Conservation (phyloP, 345 rosid genomes). For the Bretschneidera sinensis region DNA sequence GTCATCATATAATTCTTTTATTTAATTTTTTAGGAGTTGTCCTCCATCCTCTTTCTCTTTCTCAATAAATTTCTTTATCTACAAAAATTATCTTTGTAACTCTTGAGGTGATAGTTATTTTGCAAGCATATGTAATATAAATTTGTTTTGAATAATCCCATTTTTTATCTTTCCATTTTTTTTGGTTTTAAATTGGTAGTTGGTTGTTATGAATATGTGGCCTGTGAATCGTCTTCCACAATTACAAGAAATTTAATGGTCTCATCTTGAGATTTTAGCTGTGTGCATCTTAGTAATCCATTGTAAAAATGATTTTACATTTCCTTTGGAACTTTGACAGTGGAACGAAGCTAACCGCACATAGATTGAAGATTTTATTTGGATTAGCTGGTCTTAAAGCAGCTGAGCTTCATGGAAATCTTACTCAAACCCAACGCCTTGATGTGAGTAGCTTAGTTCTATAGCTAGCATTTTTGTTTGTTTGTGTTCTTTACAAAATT, state of each 20-base stretch:
- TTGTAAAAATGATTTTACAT: constrained; percentile 7
- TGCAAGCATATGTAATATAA: no score
- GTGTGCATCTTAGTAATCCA: constrained; percentile 6
- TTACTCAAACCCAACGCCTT: constrained; percentile 93
- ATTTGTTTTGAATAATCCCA: no score
- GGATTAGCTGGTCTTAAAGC: constrained; percentile 82
- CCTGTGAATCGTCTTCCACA: neutral
- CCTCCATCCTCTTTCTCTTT: no score
- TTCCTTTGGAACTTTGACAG: constrained; percentile 52
- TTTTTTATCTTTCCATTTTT: neutral
- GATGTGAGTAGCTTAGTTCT: constrained; percentile 55
- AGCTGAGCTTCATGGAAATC: constrained; percentile 98
- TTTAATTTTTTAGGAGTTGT: no score
- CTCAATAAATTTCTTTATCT: no score
- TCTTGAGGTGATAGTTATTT: no score
- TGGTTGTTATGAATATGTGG: neutral
- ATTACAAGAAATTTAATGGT: neutral
- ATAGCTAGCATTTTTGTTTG: neutral
- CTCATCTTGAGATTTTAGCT: neutral
- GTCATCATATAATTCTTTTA: no score
- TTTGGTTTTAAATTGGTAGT: neutral
- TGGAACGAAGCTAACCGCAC: constrained; percentile 96
- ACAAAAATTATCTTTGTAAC: no score
- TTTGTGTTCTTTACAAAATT: neutral
- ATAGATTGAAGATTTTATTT: constrained; percentile 88